phyloP scores from a whole-genome alignment of 2,329 filamentous ascomycete species.

The Pyrenochaeta sp. region DNA sequence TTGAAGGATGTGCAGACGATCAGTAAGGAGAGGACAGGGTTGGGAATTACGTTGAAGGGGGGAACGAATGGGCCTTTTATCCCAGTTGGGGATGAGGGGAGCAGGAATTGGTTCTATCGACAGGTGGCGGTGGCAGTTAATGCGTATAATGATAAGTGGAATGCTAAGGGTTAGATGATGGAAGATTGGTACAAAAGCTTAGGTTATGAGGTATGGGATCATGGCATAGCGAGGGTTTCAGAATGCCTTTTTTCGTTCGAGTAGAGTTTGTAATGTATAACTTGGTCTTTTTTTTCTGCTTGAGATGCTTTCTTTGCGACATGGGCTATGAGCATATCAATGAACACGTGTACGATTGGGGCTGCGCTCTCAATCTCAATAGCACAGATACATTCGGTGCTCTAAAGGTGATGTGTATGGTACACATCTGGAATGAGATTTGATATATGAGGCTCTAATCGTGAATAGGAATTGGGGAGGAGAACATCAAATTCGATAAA shows the following conservation, averaged over 20 bases:
- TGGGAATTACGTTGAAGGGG: slow-evolving; percentile 87
- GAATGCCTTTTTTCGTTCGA: not conserved
- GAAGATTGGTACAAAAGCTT: not conserved
- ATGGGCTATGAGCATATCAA: not conserved
- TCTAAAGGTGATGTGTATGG: too few relatives aligned
- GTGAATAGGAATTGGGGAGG: not conserved
- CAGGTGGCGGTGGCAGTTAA: slow-evolving; percentile 73
- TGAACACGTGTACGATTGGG: not conserved
- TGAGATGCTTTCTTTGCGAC: not conserved
- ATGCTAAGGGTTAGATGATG: slow-evolving; percentile 61
- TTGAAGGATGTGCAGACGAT: slow-evolving; percentile 97
- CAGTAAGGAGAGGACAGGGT: slow-evolving; percentile 92
- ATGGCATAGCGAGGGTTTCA: slow-evolving; percentile 11
- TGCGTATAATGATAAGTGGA: slow-evolving; percentile 73
- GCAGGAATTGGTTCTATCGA: slow-evolving; percentile 71
- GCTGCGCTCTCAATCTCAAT: not conserved
- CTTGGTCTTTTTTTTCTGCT: not conserved
- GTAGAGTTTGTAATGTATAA: slow-evolving; percentile 8
- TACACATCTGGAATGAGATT: too few relatives aligned
- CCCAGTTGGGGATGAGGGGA: slow-evolving; percentile 87
- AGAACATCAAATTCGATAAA: not conserved
- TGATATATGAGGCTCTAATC: not conserved
- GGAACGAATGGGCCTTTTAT: slow-evolving; percentile 95
- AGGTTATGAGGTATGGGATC: slow-evolving; percentile 7
- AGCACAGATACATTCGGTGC: too few relatives aligned